Percentiles rank a stretch among this genome's conserved stretches.
phyloP scores from a whole-genome alignment of 2,329 filamentous ascomycete species.

The Colletotrichum sp. region DNA sequence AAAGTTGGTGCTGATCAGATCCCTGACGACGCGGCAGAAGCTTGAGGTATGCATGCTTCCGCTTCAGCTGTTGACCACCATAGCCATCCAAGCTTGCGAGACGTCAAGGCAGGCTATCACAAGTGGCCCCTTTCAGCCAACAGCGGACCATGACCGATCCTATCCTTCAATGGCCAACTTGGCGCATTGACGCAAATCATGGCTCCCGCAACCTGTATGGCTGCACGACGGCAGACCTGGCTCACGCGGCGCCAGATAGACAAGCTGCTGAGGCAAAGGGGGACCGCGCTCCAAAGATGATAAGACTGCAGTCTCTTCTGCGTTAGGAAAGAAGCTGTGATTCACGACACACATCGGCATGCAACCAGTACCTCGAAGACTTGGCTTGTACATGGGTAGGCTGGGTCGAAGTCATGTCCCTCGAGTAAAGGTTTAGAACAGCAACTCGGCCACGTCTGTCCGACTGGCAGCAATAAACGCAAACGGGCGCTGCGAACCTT shows the following conservation, averaged over 20 bases:
- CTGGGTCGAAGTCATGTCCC: neutral
- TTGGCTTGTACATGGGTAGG: neutral
- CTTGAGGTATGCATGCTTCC: neutral
- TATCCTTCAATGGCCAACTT: neutral
- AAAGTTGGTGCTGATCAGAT: neutral
- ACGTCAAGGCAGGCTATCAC: neutral
- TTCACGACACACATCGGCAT: neutral
- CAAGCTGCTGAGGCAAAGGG: neutral
- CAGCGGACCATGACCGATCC: neutral
- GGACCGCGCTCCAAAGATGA: neutral
- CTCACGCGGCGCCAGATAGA: neutral
- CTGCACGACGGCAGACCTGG: neutral
- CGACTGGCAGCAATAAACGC: neutral
- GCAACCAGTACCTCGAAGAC: neutral
- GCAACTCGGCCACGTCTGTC: neutral
- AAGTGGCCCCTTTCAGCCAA: neutral
- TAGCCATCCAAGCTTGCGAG: neutral
- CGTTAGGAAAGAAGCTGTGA: neutral
- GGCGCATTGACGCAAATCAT: neutral
- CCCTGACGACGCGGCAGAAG: neutral
- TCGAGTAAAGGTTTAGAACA: neutral
- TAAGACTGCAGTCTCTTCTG: neutral
- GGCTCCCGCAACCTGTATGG: neutral
- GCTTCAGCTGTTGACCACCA: neutral
- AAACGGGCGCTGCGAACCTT: neutral